Conservation (phyloP, 345 rosid species). For the Ceriops zippeliana region DNA sequence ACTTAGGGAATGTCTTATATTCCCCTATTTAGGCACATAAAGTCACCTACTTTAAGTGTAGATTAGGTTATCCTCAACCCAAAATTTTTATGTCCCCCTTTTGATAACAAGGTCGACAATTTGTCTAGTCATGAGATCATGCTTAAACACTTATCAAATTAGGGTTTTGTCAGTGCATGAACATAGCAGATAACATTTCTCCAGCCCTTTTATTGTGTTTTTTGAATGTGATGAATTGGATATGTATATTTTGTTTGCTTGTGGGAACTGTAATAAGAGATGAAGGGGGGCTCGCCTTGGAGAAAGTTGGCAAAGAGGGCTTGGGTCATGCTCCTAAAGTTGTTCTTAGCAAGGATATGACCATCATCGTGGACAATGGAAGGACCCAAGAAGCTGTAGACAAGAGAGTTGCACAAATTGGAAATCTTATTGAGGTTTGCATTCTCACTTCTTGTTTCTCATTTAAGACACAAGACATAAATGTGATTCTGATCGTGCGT, state of each 20-base stretch:
- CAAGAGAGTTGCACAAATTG: constrained; percentile 85
- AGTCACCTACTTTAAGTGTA: too few relatives aligned
- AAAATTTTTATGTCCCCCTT: too few relatives aligned
- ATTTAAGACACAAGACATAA: too few relatives aligned
- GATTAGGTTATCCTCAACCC: too few relatives aligned
- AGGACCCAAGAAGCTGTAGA: constrained; percentile 91
- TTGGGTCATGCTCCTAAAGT: constrained; percentile 85
- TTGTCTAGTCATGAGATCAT: too few relatives aligned
- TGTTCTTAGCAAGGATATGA: constrained; percentile 85
- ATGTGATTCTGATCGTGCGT: neutral
- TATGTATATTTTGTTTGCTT: neutral
- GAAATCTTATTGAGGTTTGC: constrained; percentile 77
- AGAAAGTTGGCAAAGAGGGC: constrained; percentile 88
- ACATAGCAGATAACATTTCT: too few relatives aligned
- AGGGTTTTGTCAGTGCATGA: constrained; percentile 49
- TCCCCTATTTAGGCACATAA: too few relatives aligned
- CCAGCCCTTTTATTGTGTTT: too few relatives aligned
- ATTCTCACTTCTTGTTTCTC: neutral
- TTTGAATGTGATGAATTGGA: neutral
- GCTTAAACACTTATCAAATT: too few relatives aligned
- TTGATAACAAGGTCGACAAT: too few relatives aligned
- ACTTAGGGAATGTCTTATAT: too few relatives aligned
- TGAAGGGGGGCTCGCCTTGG: constrained; percentile 90
- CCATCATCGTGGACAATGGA: constrained; percentile 95
- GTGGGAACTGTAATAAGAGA: constrained; percentile 87